Base-by-base conservation (phyloP, 441 rosid genomes). In the Erysimum pusillum region DNA sequence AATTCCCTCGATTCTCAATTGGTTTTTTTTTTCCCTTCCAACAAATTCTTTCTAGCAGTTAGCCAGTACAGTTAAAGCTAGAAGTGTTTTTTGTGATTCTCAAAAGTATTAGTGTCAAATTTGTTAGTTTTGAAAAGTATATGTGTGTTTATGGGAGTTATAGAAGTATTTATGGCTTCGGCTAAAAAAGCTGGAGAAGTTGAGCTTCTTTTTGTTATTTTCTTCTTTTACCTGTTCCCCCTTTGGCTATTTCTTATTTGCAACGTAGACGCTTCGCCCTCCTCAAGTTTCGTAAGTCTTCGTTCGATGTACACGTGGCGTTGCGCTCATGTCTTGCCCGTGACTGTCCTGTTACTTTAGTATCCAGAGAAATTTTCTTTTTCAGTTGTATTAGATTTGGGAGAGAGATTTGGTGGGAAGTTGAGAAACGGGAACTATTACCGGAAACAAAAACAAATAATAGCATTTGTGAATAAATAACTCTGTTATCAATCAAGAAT, bases 231-330 rank as follows among this genome's bases (percentile, higher is more conserved):
- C 34, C 20, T 22, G 25, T 65, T 22, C 9, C 34, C 2, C 60
- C 42, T 65, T 13, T 67, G 73, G 67, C 67, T 67, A 38, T 58
- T 51, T 68, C 63, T 41, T 68, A 75, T 59, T 52, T 76, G 79
- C 69, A 61, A 68, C 79, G 69, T 68, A 41, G 39, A 42, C 41
- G 69, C 74, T 45, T 42, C 42, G 32, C 3, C 69, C 13, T 61
- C 79, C 57, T 10, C 79, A 67, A 75, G 57, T 68, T 67, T 75
- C 67, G 25, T 7, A 38, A 36, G 44, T 36, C 66, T 67, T 75
- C 65, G 13, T 48, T 75, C 35, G 10, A 11, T 38, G 28, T 36
- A 48, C 67, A 74, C 73, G 67, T 75, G 61, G 34, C 17, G 4
- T 48, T 46, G 15, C 73, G 25, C 25, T 35, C 71, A 65, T 44